Percentiles rank a stretch among this genome's conserved stretches.
phyloP scores from a whole-genome alignment of 768 basidiomycete genomes.

The Lactarius trivialis region DNA sequence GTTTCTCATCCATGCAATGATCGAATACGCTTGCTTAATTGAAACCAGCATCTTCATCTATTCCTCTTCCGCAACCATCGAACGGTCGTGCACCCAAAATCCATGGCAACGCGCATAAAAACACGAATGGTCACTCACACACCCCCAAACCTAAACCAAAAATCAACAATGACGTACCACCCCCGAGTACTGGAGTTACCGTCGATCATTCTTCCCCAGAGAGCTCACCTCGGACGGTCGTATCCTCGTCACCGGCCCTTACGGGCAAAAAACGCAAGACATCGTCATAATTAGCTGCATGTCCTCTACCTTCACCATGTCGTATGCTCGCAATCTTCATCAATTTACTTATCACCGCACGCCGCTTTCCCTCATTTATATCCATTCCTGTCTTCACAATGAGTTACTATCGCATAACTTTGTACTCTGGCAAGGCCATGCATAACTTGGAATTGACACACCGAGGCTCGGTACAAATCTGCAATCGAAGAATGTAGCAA shows the following conservation, averaged over 20 bases:
- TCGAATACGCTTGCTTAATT: background rate
- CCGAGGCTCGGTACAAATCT: constrained; percentile 18
- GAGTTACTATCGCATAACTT: constrained; percentile 20
- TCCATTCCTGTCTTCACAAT: constrained; percentile 2
- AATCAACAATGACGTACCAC: constrained; percentile 6
- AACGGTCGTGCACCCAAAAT: constrained; percentile 4
- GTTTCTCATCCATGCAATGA: background rate
- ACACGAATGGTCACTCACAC: constrained; percentile 11
- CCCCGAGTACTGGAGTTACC: background rate
- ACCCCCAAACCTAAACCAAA: constrained; percentile 1
- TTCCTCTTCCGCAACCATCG: background rate
- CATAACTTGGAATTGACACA: constrained; percentile 14
- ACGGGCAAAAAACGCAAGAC: constrained; percentile 56
- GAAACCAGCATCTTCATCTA: constrained; percentile 5
- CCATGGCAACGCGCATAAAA: constrained; percentile 7
- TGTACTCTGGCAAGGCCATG: constrained; percentile 21
- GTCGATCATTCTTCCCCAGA: constrained; percentile 5
- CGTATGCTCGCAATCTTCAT: constrained; percentile 18
- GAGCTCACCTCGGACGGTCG: background rate
- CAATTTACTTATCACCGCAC: constrained; percentile 22
- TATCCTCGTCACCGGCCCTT: constrained; percentile 25
- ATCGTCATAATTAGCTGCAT: constrained; percentile 22
- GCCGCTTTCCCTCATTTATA: constrained; percentile 9
- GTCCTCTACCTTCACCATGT: background rate
- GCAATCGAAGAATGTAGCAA: background rate